Evolutionary conservation across 148 eudicot genomes (phyloP).

Genomic region (Polygonum maritimum): DNA sequence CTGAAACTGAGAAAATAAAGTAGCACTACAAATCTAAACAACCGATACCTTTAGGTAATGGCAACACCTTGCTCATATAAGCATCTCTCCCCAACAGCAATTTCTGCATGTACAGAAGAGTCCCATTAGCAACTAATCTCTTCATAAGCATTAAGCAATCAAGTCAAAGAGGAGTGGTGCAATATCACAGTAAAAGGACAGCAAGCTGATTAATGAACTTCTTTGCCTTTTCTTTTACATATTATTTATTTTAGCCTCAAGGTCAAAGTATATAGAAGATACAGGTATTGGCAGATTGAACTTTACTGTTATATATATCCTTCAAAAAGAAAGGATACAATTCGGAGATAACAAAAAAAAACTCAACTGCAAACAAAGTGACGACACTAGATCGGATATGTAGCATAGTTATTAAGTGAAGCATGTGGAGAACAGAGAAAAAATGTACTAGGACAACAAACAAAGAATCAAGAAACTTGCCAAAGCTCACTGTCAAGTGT

Average conservation of each 20-base stretch:
- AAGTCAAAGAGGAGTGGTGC: background rate
- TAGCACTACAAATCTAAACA: background rate
- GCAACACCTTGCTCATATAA: background rate
- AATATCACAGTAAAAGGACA: background rate
- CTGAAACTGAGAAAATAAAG: background rate
- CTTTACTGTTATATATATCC: background rate
- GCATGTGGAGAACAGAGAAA: background rate
- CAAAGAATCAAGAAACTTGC: conserved; percentile 1
- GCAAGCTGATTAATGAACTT: background rate
- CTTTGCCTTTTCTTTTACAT: too few relatives aligned
- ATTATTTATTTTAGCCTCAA: background rate
- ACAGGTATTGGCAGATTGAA: background rate
- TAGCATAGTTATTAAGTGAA: background rate
- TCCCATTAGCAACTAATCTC: background rate
- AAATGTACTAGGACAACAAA: background rate
- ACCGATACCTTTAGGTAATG: background rate
- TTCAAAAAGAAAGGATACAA: background rate
- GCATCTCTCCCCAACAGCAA: background rate
- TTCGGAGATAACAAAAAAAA: background rate
- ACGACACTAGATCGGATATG: background rate
- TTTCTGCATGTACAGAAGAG: background rate
- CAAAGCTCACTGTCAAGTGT: background rate
- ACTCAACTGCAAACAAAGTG: background rate
- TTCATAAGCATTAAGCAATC: background rate
- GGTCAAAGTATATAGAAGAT: background rate